Conservation (phyloP, 306 rosid species). For the Astragalus glycyphyllos region DNA sequence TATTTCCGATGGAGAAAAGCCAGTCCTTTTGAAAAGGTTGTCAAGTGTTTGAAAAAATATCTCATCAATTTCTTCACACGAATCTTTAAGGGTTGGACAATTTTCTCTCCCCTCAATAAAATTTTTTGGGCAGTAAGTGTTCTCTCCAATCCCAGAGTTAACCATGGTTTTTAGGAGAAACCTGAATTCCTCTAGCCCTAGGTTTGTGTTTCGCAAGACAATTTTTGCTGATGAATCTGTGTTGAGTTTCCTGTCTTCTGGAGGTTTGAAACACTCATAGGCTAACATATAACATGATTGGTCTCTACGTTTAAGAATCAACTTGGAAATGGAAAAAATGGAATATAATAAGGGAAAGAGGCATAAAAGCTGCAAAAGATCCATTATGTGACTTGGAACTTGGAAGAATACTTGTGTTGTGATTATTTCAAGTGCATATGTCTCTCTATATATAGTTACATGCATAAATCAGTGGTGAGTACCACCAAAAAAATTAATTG, state of each 20-base stretch:
- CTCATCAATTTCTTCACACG: slow-evolving; percentile 67
- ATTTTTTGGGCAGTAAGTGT: slow-evolving; percentile 72
- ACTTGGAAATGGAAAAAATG: slow-evolving; percentile 42
- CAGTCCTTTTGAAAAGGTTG: slow-evolving; percentile 56
- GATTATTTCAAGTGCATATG: slow-evolving; percentile 25
- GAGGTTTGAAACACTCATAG: slow-evolving; percentile 74
- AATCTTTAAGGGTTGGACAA: slow-evolving; percentile 47
- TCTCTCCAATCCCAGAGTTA: slow-evolving; percentile 80
- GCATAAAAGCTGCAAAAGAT: slow-evolving; percentile 37
- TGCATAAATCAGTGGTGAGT: too few relatives aligned
- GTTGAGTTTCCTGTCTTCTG: slow-evolving; percentile 59
- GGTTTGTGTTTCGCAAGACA: slow-evolving; percentile 58
- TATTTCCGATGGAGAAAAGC: slow-evolving; percentile 61
- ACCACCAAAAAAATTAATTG: too few relatives aligned
- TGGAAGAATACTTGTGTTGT: slow-evolving; percentile 18
- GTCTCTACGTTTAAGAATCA: slow-evolving; percentile 53
- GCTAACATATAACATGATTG: slow-evolving; percentile 72
- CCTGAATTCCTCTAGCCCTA: slow-evolving; percentile 70
- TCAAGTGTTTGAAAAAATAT: slow-evolving; percentile 75
- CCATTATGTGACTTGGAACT: slow-evolving; percentile 48
- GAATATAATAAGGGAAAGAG: slow-evolving; percentile 48
- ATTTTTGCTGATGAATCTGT: slow-evolving; percentile 54
- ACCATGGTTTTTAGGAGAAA: slow-evolving; percentile 68
- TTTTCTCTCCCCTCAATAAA: slow-evolving; percentile 63
- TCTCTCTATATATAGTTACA: slow-evolving; percentile 26